Evolutionary conservation across 2,329 filamentous ascomycete species (phyloP).

Genomic region (Diaporthe citri): DNA sequence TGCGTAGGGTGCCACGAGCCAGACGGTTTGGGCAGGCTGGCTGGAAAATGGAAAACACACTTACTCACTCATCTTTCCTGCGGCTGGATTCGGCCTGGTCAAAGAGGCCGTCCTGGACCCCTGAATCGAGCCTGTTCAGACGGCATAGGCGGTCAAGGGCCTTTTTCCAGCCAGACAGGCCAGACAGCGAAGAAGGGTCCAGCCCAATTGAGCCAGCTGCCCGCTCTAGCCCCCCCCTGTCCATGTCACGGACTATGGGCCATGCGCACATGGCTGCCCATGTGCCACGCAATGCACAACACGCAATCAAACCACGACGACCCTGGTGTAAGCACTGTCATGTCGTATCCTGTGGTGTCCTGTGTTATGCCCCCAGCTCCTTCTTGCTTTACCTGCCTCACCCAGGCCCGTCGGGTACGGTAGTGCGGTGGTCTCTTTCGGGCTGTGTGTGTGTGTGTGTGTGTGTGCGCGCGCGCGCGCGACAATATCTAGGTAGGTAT

Average conservation of each 20-base stretch:
- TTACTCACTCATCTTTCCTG: not conserved
- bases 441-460: not conserved
- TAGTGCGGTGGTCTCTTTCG: not conserved
- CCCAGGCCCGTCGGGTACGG: no score
- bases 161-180: not conserved
- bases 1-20: not conserved
- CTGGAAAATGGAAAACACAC: not conserved
- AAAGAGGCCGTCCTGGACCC: not conserved
- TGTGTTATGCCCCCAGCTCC: not conserved
- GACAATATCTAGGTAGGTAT: not conserved
- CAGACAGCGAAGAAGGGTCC: not conserved
- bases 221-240: not conserved
- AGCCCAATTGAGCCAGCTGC: not conserved
- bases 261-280: not conserved
- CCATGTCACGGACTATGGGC: not conserved
- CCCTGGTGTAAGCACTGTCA: not conserved
- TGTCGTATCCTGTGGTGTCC: not conserved
- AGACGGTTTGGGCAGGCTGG: not conserved
- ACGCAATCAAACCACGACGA: slow-evolving; percentile 15
- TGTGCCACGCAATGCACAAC: slow-evolving; percentile 14
- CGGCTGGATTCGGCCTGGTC: not conserved
- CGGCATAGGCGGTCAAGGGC: not conserved
- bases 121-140: not conserved
- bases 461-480: not conserved
- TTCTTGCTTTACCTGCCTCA: no score